Percentiles rank a stretch among this genome's conserved stretches.
phyloP scores from a whole-genome alignment of 2,329 filamentous ascomycete genomes.

The Cytospora piceicola region DNA sequence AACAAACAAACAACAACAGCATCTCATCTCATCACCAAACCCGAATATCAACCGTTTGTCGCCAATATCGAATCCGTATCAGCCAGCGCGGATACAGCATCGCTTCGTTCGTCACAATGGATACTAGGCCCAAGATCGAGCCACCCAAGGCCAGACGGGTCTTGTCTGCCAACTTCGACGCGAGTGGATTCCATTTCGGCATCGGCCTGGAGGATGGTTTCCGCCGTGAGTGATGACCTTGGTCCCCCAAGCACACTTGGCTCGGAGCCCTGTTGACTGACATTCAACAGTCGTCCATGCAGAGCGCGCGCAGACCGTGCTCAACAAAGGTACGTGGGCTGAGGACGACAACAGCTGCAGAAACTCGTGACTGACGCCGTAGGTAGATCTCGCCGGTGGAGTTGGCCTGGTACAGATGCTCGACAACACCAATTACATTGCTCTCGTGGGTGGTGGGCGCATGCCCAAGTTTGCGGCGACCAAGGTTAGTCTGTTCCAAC shows the following conservation, averaged over 20 bases:
- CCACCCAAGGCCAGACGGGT: conserved; percentile 73
- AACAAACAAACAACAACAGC: too few species aligned
- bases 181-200: conserved; percentile 81
- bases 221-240: conserved; percentile 63
- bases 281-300: conserved; percentile 67
- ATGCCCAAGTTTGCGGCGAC: conserved; percentile 85
- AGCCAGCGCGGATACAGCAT: not conserved
- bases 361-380: conserved; percentile 3
- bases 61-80: conserved; percentile 1
- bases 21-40: not conserved
- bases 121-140: conserved; percentile 85
- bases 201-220: conserved; percentile 87
- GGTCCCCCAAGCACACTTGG: not conserved
- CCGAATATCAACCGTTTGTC: conserved; percentile 1
- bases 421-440: conserved; percentile 82
- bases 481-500: conserved; percentile 58
- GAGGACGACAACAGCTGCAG: conserved; percentile 39
- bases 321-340: conserved; percentile 40
- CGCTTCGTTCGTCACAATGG: conserved; percentile 65
- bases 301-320: conserved; percentile 71
- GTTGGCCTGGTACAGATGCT: conserved; percentile 86
- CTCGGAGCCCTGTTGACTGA: conserved; percentile 33
- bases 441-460: conserved; percentile 84
- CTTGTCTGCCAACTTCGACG: conserved; percentile 84
- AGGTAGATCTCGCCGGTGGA: conserved; percentile 75